These are phyloP conservation scores for Aegilops umbellulata DNA, from an alignment of 176 grass and related monocot species.

Conservation along the genomic window DNA sequence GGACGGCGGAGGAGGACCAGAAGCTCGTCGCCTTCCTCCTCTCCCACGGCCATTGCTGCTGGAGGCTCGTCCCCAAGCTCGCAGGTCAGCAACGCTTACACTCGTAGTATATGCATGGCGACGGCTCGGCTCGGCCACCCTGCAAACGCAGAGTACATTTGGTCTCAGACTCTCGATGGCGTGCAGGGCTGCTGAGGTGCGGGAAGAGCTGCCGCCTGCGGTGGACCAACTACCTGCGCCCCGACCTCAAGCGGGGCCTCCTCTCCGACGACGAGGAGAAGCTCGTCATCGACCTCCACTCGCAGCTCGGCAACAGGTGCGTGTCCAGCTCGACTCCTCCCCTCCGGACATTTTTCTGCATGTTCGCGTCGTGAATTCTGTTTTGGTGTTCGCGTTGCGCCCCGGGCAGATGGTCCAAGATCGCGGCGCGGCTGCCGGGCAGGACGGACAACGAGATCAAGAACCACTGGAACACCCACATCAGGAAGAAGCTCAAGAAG, in stretches of 20 bases:
- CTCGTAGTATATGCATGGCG: too few species aligned
- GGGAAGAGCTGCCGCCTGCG: conserved; percentile 96
- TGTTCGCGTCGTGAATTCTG: background rate
- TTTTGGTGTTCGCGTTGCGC: background rate
- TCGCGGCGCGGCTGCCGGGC: conserved; percentile 77
- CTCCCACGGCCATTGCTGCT: conserved; percentile 75
- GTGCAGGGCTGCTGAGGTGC: conserved; percentile 65
- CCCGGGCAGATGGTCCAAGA: conserved; percentile 94
- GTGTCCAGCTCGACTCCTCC: too few species aligned
- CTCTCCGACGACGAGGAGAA: conserved; percentile 66
- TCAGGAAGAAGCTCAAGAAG: conserved; percentile 96
- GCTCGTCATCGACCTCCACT: conserved; percentile 83
- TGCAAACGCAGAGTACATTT: too few species aligned
- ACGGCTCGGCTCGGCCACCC: too few species aligned
- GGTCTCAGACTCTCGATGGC: too few species aligned
- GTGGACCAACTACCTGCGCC: conserved; percentile 96
- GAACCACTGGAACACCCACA: conserved; percentile 99
- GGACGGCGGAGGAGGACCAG: conserved; percentile 88
- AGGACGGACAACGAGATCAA: conserved; percentile 99
- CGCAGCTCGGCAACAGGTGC: conserved; percentile 86
- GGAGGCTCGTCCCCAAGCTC: conserved; percentile 91
- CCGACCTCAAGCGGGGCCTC: conserved; percentile 81
- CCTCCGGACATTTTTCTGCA: background rate
- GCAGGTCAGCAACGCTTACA: conserved; percentile 2
- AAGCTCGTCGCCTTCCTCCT: conserved; percentile 81